These are phyloP conservation scores for Mortierella sp. DNA, from an alignment of 371 early-diverging fungal species.

Conservation along the genomic window DNA sequence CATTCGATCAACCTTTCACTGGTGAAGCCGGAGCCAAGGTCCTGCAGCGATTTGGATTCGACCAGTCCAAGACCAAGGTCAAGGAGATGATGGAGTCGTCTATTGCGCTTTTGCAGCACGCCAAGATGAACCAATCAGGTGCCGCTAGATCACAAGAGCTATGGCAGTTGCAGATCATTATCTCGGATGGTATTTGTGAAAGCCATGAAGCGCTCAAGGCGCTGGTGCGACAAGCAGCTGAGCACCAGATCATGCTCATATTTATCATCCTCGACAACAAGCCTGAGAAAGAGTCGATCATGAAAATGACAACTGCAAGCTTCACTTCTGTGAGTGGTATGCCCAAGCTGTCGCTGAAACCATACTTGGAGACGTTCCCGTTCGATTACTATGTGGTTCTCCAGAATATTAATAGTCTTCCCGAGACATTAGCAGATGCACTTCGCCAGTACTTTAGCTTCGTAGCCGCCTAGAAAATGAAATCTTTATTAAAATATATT, in stretches of 20 bases:
- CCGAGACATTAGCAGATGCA: constrained; percentile 92
- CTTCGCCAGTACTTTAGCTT: constrained; percentile 94
- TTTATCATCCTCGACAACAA: constrained; percentile 96
- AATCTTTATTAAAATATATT: background rate
- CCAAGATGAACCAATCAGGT: constrained; percentile 63
- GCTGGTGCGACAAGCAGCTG: constrained; percentile 87
- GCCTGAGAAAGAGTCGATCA: constrained; percentile 87
- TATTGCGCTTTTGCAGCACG: constrained; percentile 79
- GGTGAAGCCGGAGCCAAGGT: constrained; percentile 91
- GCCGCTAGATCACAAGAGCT: constrained; percentile 73
- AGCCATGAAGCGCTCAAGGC: constrained; percentile 86
- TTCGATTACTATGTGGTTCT: constrained; percentile 96
- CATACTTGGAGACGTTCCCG: constrained; percentile 97
- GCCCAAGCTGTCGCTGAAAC: constrained; percentile 78
- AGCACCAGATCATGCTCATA: constrained; percentile 92
- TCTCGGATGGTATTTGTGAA: constrained; percentile 98
- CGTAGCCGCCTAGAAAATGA: constrained; percentile 57
- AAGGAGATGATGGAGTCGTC: constrained; percentile 85
- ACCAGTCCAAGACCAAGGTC: constrained; percentile 91
- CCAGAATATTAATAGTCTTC: constrained; percentile 88
- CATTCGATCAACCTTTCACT: constrained; percentile 92
- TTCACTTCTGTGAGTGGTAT: constrained; percentile 78
- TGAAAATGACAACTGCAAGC: constrained; percentile 88
- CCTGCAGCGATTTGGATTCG: constrained; percentile 90
- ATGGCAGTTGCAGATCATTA: constrained; percentile 96